phyloP scores from a whole-genome alignment of 495 filamentous ascomycete genomes.

The Xylaria cubensis region DNA sequence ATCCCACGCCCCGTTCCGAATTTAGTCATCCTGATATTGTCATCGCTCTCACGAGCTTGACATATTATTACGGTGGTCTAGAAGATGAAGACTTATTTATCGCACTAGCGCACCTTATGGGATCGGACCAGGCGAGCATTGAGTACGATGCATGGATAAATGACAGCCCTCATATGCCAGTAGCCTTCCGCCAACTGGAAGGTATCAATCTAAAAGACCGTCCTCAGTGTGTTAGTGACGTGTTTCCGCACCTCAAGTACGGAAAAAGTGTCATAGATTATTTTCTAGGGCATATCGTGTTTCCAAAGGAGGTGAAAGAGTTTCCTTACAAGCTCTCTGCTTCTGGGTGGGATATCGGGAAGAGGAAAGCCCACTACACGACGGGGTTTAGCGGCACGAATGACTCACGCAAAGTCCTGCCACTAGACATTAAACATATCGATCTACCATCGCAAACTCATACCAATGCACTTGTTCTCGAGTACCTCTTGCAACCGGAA shows the following conservation, averaged over 20 bases:
- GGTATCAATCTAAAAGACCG: conserved; percentile 68
- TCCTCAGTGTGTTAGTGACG: conserved; percentile 40
- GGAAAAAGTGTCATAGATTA: conserved; percentile 65
- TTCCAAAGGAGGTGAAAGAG: conserved; percentile 67
- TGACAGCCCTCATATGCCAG: conserved; percentile 45
- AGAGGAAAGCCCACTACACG: conserved; percentile 54
- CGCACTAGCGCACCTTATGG: conserved; percentile 57
- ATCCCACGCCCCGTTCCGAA: conserved; percentile 66
- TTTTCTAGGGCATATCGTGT: conserved; percentile 67
- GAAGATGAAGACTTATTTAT: conserved; percentile 56
- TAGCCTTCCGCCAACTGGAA: conserved; percentile 51
- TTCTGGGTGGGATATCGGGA: conserved; percentile 73
- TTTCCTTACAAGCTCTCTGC: conserved; percentile 71
- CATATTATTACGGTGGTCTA: conserved; percentile 74
- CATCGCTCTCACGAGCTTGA: conserved; percentile 70
- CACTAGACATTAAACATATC: conserved; percentile 60
- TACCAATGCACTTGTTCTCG: conserved; percentile 70
- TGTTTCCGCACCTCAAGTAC: conserved; percentile 62
- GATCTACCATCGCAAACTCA: conserved; percentile 63
- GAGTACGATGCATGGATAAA: conserved; percentile 64
- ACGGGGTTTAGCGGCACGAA: conserved; percentile 80
- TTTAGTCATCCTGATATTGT: conserved; percentile 77
- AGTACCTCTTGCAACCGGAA: conserved; percentile 60
- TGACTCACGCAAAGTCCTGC: conserved; percentile 64
- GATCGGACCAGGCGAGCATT: conserved; percentile 60